Evolutionary conservation across 2,329 filamentous ascomycete species (phyloP).

Genomic region (Colletotrichum coccodes): DNA sequence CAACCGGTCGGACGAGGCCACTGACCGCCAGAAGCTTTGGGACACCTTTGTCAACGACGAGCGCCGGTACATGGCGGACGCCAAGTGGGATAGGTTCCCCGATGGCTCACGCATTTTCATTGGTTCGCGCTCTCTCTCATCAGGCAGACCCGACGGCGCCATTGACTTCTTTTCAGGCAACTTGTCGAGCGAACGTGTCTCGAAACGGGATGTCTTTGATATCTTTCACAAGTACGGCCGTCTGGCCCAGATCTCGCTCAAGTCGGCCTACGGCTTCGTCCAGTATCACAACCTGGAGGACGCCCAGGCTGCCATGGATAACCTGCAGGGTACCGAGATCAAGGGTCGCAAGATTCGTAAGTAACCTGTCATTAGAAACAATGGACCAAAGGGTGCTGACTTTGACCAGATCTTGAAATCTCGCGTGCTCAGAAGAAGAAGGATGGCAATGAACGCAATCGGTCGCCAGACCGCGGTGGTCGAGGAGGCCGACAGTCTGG

Average conservation of each 20-base stretch:
- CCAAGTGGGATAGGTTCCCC: constrained; percentile 84
- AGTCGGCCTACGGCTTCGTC: constrained; percentile 96
- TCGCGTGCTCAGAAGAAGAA: constrained; percentile 88
- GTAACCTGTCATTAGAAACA: constrained; percentile 46
- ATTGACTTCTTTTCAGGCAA: constrained; percentile 70
- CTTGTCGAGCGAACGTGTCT: constrained; percentile 90
- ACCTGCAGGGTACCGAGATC: constrained; percentile 83
- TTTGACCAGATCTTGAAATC: constrained; percentile 79
- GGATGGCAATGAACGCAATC: constrained; percentile 63
- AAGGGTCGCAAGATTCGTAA: constrained; percentile 93
- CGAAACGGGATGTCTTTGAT: constrained; percentile 93
- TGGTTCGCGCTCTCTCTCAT: constrained; percentile 62
- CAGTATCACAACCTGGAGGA: constrained; percentile 85
- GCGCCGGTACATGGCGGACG: constrained; percentile 79
- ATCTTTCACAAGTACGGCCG: constrained; percentile 87
- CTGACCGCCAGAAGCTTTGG: constrained; percentile 72
- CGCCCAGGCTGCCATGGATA: constrained; percentile 78
- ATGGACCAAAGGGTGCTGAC: constrained; percentile 1
- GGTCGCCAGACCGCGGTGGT: constrained; percentile 69
- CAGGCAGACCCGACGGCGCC: constrained; percentile 36
- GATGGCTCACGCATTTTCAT: constrained; percentile 83
- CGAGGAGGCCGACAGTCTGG: constrained; percentile 52
- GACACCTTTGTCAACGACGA: constrained; percentile 80
- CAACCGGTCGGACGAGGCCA: constrained; percentile 46
- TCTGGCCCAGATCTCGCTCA: constrained; percentile 94